Conservation (phyloP, 2,329 filamentous ascomycete genomes). For the Fusarium sp. region DNA sequence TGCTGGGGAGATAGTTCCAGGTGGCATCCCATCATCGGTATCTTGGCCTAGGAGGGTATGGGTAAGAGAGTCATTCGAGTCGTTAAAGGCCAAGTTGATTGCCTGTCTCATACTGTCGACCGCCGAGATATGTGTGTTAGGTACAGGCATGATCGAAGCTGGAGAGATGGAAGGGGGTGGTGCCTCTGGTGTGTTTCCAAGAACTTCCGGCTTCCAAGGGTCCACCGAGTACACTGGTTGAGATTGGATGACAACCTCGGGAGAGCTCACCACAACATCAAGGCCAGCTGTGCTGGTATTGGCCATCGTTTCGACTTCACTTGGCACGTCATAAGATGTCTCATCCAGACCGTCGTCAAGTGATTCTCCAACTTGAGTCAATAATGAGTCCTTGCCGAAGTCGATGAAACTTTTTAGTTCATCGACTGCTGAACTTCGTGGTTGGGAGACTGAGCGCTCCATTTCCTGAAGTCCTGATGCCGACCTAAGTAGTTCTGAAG, state of each 20-base stretch:
- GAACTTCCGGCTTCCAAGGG: slow-evolving; percentile 46
- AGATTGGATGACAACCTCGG: slow-evolving; percentile 32
- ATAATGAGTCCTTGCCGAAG: slow-evolving; percentile 37
- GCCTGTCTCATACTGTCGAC: slow-evolving; percentile 40
- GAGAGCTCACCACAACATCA: slow-evolving; percentile 32
- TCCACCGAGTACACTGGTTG: slow-evolving; percentile 40
- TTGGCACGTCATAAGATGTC: slow-evolving; percentile 12
- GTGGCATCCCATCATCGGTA: slow-evolving; percentile 39
- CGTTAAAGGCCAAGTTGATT: slow-evolving; percentile 39
- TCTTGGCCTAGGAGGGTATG: slow-evolving; percentile 39
- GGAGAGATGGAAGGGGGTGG: slow-evolving; percentile 47
- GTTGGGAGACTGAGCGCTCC: slow-evolving; percentile 32
- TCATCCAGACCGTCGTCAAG: slow-evolving; percentile 13
- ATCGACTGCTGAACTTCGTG: slow-evolving; percentile 40
- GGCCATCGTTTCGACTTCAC: slow-evolving; percentile 3
- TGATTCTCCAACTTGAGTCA: slow-evolving; percentile 28
- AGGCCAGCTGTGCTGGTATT: slow-evolving; percentile 6
- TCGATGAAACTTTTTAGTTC: slow-evolving; percentile 45
- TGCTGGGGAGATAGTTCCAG: slow-evolving; percentile 56
- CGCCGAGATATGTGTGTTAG: slow-evolving; percentile 38
- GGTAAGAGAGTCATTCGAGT: slow-evolving; percentile 34
- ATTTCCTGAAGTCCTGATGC: slow-evolving; percentile 22
- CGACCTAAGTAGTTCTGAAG: neutral
- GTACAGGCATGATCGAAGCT: slow-evolving; percentile 44
- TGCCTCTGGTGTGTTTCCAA: slow-evolving; percentile 38